These are phyloP conservation scores for Rhizophora apiculata DNA, from an alignment of 345 rosid species.

Conservation along the genomic window DNA sequence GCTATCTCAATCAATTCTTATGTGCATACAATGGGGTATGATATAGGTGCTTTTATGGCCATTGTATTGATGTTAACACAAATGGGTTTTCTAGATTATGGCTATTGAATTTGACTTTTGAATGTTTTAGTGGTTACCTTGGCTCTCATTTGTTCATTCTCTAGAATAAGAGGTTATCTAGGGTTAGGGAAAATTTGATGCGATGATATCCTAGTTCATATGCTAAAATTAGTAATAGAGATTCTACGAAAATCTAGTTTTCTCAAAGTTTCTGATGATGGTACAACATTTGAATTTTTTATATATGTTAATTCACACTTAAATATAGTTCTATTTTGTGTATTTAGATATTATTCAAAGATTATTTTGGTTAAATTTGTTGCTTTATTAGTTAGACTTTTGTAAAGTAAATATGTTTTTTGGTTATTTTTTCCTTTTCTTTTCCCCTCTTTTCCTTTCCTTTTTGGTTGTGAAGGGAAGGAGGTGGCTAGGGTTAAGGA, in stretches of 20 bases:
- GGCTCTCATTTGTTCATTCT: slow-evolving; percentile 42
- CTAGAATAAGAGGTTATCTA: slow-evolving; percentile 39
- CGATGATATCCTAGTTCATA: slow-evolving; percentile 23
- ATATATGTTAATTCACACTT: too few relatives aligned
- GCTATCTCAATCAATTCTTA: background rate
- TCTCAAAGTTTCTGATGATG: slow-evolving; percentile 41
- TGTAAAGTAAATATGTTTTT: background rate
- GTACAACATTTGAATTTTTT: slow-evolving; percentile 11
- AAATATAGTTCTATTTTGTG: too few relatives aligned
- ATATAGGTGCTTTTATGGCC: too few relatives aligned
- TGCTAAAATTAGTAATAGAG: slow-evolving; percentile 25
- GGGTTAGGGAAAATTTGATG: slow-evolving; percentile 30
- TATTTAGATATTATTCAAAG: too few relatives aligned
- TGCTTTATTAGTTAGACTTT: background rate
- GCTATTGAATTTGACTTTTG: slow-evolving; percentile 15
- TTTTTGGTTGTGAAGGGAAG: background rate
- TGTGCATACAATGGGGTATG: too few relatives aligned
- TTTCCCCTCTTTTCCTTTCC: too few relatives aligned
- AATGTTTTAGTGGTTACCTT: slow-evolving; percentile 35
- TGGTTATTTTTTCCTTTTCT: too few relatives aligned
- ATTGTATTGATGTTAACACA: too few relatives aligned
- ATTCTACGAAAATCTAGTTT: slow-evolving; percentile 25
- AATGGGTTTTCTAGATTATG: background rate
- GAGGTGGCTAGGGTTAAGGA: too few relatives aligned
- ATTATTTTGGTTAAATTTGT: too few relatives aligned